phyloP scores from a whole-genome alignment of 805 yeast species.

The Wickerhamiella shivajii region DNA sequence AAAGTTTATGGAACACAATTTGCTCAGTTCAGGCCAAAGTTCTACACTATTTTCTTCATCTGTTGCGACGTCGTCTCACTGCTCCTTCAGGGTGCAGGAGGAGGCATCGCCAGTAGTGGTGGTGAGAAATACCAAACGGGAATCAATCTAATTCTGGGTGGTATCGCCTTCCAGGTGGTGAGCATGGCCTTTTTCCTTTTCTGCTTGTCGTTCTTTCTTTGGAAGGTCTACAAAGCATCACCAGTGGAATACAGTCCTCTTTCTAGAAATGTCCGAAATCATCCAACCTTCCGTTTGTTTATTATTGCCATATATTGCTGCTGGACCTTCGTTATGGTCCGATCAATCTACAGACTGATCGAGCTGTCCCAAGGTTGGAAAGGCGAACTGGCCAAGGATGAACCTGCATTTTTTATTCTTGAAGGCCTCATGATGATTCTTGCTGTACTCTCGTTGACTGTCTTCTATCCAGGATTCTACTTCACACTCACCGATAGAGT shows the following conservation, averaged over 20 bases:
- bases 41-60: conserved; percentile 51
- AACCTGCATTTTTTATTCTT: conserved; percentile 40
- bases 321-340: conserved; percentile 39
- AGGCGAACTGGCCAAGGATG: conserved; percentile 49
- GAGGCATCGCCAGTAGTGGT: conserved; percentile 49
- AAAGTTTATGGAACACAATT: conserved; percentile 44
- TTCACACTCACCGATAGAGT: conserved; percentile 23
- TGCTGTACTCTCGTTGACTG: conserved; percentile 33
- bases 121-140: conserved; percentile 32
- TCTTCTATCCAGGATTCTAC: conserved; percentile 51
- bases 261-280: conserved; percentile 11
- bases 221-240: conserved; percentile 7
- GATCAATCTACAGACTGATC: conserved; percentile 59
- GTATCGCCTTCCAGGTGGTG: conserved; percentile 61
- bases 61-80: conserved; percentile 50
- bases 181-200: conserved; percentile 48
- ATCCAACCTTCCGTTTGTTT: conserved; percentile 15
- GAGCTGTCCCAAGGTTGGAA: conserved; percentile 63
- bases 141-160: conserved; percentile 60
- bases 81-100: conserved; percentile 60
- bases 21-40: conserved; percentile 40
- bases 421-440: conserved; percentile 50
- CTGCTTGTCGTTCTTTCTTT: conserved; percentile 33
- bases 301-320: conserved; percentile 23
- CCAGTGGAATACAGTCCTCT: conserved; percentile 13